These are phyloP conservation scores for Thielaviopsis punctulata DNA, from an alignment of 2,329 filamentous ascomycete genomes.

Conservation along the genomic window DNA sequence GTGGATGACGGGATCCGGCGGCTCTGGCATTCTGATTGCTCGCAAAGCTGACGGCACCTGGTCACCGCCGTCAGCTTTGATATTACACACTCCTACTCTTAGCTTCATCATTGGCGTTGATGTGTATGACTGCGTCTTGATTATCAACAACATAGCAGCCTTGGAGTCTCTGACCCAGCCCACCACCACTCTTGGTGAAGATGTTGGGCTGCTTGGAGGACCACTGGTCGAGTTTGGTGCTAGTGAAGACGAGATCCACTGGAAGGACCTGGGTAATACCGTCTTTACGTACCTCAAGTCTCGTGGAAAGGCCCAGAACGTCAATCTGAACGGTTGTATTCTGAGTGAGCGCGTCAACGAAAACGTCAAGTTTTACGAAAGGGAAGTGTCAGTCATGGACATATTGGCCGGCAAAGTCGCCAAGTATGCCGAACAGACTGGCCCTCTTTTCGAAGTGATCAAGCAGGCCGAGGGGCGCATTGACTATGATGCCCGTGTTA, in stretches of 20 bases:
- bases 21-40: constrained; percentile 72
- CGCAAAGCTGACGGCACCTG: constrained; percentile 73
- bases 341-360: constrained; percentile 40
- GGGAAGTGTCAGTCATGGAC: constrained; percentile 34
- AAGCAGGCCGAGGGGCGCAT: constrained; percentile 72
- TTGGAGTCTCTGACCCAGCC: constrained; percentile 70
- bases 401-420: constrained; percentile 39
- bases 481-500: constrained; percentile 50
- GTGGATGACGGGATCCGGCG: constrained; percentile 81
- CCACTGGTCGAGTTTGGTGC: constrained; percentile 45
- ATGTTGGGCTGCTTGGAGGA: constrained; percentile 60
- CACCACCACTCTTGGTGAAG: constrained; percentile 63
- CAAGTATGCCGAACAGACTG: constrained; percentile 35
- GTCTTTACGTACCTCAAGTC: constrained; percentile 43
- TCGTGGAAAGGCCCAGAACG: constrained; percentile 35
- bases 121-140: constrained; percentile 87
- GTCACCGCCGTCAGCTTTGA: constrained; percentile 80
- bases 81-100: constrained; percentile 75
- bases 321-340: constrained; percentile 38
- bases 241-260: constrained; percentile 32
- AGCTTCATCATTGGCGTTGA: constrained; percentile 86
- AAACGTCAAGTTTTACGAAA: constrained; percentile 41
- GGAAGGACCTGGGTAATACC: constrained; percentile 35
- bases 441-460: constrained; percentile 60
- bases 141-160: constrained; percentile 75